Base-by-base conservation (phyloP, 495 filamentous ascomycete species). In the Penicillium daleae region DNA sequence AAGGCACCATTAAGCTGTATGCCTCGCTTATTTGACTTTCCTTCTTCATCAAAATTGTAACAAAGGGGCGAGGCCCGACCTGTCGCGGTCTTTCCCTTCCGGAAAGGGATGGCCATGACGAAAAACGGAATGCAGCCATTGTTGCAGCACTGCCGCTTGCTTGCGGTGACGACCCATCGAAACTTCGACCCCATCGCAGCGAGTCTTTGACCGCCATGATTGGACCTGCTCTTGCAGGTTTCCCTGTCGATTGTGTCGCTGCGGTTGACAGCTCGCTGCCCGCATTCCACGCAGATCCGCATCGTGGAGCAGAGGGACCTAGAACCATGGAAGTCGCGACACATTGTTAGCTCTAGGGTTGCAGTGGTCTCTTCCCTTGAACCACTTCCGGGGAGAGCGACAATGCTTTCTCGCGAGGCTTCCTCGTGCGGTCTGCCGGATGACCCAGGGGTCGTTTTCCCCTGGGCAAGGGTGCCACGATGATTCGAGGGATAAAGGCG, bases 61-160 rank as follows among this genome's bases (percentile, higher is more conserved):
- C 49, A n/a, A 24, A 22, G 19, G 24, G 29, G 29, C 33, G 35
- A 33, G 49, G 10, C 50, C 21, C 21, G 26, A 44, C 52, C 42
- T 29, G 53, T 39, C 50, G 33, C 58, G 26, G 51, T 64, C 54
- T 40, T 40, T 33, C 65, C 54, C 49, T 65, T 26, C 62, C 57
- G 66, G 62, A 68, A 63, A 69, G 69, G 69, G 69, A 57, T 61
- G 22, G 27, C 53, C 22, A 56, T 62, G 51, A 62, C 63, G 31
- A 66, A 64, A 62, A 56, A 31, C 33, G 65, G 68, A 62, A 68
- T 67, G 67, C 52, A 66, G 37, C 60, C 26, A 59, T 57, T 40
- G 52, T 68, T 57, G 61, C 61, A 67, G 61, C 61, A n/a, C n/a
- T n/a, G 26, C 37, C 31, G 53, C 21, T 69, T 46, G 68, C 57